phyloP scores from a whole-genome alignment of 1,284 basidiomycete species.

The Ceratobasidium papillatum region DNA sequence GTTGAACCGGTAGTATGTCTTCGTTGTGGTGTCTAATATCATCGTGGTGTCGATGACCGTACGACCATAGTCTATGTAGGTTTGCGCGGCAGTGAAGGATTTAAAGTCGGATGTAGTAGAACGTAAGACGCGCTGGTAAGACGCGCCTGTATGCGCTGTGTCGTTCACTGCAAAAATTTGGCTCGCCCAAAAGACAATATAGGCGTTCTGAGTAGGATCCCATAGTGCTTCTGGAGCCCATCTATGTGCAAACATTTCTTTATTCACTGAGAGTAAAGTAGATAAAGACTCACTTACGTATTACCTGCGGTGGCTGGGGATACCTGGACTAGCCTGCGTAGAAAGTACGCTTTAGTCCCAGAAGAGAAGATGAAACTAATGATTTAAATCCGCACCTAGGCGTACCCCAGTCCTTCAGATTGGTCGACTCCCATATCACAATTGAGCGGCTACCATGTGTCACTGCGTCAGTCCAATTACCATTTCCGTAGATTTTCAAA shows the following conservation, averaged over 20 bases:
- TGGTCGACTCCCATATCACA: slow-evolving; percentile 35
- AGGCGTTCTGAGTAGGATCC: slow-evolving; percentile 32
- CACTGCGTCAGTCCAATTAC: slow-evolving; percentile 28
- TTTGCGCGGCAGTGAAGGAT: slow-evolving; percentile 5
- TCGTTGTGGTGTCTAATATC: slow-evolving; percentile 7
- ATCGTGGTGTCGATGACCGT: slow-evolving; percentile 33
- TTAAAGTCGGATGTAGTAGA: slow-evolving; percentile 31
- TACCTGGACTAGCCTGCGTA: slow-evolving; percentile 21
- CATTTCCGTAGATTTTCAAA: slow-evolving; percentile 38
- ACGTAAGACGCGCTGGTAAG: slow-evolving; percentile 29
- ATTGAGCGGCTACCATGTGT: slow-evolving; percentile 30
- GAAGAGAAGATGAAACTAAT: not conserved
- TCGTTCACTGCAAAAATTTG: slow-evolving; percentile 28
- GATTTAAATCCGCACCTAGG: not conserved
- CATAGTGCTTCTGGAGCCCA: slow-evolving; percentile 38
- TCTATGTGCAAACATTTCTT: not conserved
- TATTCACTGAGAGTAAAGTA: not conserved
- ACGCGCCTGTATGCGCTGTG: slow-evolving; percentile 16
- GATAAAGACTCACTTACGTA: slow-evolving; percentile 2
- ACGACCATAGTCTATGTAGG: slow-evolving; percentile 29
- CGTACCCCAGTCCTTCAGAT: slow-evolving; percentile 35
- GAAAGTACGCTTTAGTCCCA: not conserved
- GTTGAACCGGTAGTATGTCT: slow-evolving; percentile 35
- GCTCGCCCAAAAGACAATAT: slow-evolving; percentile 38
- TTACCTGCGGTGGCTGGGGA: slow-evolving; percentile 32